Evolutionary conservation across 345 rosid genomes (phyloP).

Genomic region (Conringia planisiliqua): DNA sequence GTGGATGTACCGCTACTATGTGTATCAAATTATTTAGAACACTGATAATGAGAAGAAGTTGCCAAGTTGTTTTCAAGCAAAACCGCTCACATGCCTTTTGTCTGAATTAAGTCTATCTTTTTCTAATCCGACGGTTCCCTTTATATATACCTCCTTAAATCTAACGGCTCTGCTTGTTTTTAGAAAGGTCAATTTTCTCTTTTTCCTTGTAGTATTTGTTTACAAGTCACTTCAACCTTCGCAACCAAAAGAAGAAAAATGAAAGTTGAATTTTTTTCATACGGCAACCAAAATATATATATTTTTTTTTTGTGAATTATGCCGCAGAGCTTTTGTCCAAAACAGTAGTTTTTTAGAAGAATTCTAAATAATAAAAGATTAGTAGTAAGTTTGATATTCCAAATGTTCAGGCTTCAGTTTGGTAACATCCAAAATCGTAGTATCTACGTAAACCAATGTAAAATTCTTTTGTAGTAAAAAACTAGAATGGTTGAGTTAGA

Average conservation of each 20-base stretch:
- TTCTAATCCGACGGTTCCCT: slow-evolving; percentile 8
- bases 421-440: not conserved
- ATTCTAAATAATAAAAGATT: not conserved
- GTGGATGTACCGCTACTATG: not conserved
- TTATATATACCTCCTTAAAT: slow-evolving; percentile 11
- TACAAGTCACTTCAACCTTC: not conserved
- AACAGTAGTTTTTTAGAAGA: not conserved
- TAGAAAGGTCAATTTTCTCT: not conserved
- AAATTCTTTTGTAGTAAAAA: not conserved
- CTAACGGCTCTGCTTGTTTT: not conserved
- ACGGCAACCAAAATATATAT: not conserved
- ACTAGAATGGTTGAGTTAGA: not conserved
- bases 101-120: slow-evolving; percentile 8
- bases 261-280: not conserved
- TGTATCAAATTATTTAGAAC: not conserved
- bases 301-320: not conserved
- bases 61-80: slow-evolving; percentile 25
- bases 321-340: not conserved
- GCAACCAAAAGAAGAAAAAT: not conserved
- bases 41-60: slow-evolving; percentile 15
- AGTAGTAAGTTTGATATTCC: not conserved
- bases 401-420: not conserved
- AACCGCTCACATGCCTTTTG: slow-evolving; percentile 33
- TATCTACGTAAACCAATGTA: not conserved
- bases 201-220: not conserved